Conservation (phyloP, 768 basidiomycete species). For the Auricularia auricula-judae region DNA sequence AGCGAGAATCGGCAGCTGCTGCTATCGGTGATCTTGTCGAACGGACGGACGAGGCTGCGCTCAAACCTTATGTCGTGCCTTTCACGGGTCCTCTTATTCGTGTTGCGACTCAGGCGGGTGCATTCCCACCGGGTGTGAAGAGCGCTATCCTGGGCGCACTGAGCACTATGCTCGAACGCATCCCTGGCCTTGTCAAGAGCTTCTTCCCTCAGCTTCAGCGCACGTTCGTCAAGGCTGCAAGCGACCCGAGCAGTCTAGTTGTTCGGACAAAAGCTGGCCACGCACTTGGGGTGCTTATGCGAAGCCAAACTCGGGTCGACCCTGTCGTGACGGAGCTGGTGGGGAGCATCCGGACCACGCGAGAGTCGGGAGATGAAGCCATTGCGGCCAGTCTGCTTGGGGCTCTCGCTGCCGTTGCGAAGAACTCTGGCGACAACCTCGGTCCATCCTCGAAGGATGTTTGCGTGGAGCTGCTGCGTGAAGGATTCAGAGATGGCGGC, state of each 20-base stretch:
- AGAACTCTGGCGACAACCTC: slow-evolving; percentile 59
- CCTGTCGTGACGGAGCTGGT: slow-evolving; percentile 85
- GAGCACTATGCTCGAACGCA: slow-evolving; percentile 71
- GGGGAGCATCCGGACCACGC: slow-evolving; percentile 15
- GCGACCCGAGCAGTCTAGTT: slow-evolving; percentile 64
- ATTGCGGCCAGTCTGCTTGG: slow-evolving; percentile 66
- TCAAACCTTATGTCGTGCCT: slow-evolving; percentile 92
- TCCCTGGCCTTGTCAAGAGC: slow-evolving; percentile 85
- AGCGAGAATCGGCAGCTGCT: slow-evolving; percentile 89
- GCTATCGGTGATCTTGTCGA: slow-evolving; percentile 95
- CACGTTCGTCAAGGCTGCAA: slow-evolving; percentile 88
- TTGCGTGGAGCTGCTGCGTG: slow-evolving; percentile 63
- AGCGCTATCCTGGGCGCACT: slow-evolving; percentile 81
- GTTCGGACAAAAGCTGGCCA: slow-evolving; percentile 76
- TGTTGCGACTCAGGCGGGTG: slow-evolving; percentile 81
- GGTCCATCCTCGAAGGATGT: slow-evolving; percentile 65
- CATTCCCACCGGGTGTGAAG: slow-evolving; percentile 89
- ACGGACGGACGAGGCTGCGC: slow-evolving; percentile 67
- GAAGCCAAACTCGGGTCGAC: slow-evolving; percentile 80
- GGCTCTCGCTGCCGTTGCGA: slow-evolving; percentile 67
- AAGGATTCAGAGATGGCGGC: slow-evolving; percentile 65
- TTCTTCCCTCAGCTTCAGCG: slow-evolving; percentile 98
- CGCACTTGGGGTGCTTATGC: slow-evolving; percentile 85
- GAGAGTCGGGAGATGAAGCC: slow-evolving; percentile 37
- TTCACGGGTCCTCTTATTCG: slow-evolving; percentile 94